A percentile compares a stretch with the other conserved stretches of the same genome.
Evolutionary conservation across 441 rosid genomes (phyloP).

Genomic region (Geranium incanum): DNA sequence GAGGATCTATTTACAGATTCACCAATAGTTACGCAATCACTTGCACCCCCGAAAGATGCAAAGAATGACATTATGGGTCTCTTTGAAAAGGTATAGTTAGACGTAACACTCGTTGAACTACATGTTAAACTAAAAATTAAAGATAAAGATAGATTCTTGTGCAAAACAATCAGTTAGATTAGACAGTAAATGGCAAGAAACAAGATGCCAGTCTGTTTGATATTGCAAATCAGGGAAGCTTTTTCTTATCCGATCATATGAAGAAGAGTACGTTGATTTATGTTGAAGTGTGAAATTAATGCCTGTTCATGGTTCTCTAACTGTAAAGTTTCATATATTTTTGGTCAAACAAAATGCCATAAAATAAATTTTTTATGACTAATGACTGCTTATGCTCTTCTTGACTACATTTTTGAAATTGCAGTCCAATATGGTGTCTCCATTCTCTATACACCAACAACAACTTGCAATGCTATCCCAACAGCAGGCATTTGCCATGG

Average conservation of each 20-base stretch:
- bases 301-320: background rate
- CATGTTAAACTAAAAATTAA: background rate
- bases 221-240: no score
- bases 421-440: conserved; percentile 39
- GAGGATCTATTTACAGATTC: conserved; percentile 19
- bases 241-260: no score
- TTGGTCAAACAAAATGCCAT: background rate
- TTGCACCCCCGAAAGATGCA: conserved; percentile 20
- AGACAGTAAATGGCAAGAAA: no score
- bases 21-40: conserved; percentile 11
- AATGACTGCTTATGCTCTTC: background rate
- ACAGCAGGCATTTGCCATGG: conserved; percentile 26
- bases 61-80: conserved; percentile 26
- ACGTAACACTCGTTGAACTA: background rate
- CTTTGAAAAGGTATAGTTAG: conserved; percentile 29
- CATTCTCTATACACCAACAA: conserved; percentile 37
- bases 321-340: background rate
- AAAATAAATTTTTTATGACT: background rate
- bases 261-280: no score
- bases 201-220: no score
- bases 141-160: no score
- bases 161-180: no score
- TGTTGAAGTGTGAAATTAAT: no score
- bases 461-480: conserved; percentile 31
- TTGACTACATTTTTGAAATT: conserved; percentile 12